phyloP scores from a whole-genome alignment of 2,329 filamentous ascomycete species.

The Neocatenulostroma microsporum region DNA sequence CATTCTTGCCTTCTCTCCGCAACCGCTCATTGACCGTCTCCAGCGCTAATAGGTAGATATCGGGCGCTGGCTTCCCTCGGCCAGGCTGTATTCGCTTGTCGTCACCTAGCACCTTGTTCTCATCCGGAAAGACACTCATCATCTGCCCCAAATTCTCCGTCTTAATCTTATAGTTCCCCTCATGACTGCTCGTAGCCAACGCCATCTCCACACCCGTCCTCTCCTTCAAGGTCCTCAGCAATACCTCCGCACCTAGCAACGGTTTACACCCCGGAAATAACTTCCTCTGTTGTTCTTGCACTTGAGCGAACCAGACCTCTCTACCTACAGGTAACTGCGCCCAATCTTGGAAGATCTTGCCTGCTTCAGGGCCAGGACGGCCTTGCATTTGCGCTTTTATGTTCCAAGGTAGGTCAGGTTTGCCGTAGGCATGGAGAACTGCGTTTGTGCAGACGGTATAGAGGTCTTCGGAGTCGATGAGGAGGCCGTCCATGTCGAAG shows the following conservation, averaged over 20 bases:
- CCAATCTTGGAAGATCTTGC: slow-evolving; percentile 67
- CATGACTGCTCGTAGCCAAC: slow-evolving; percentile 72
- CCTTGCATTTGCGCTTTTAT: slow-evolving; percentile 85
- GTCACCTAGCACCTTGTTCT: slow-evolving; percentile 77
- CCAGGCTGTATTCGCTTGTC: slow-evolving; percentile 68
- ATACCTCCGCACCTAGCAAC: slow-evolving; percentile 65
- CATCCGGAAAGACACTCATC: slow-evolving; percentile 54
- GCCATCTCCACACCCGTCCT: slow-evolving; percentile 60
- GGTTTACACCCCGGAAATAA: slow-evolving; percentile 69
- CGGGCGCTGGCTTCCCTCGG: slow-evolving; percentile 86
- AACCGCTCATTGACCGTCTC: slow-evolving; percentile 74
- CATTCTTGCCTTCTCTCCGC: slow-evolving; percentile 46
- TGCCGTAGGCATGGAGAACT: slow-evolving; percentile 66
- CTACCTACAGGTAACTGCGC: slow-evolving; percentile 70
- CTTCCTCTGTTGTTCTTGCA: slow-evolving; percentile 56
- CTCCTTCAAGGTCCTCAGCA: slow-evolving; percentile 53
- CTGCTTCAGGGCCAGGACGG: slow-evolving; percentile 51
- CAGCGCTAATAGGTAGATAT: slow-evolving; percentile 86
- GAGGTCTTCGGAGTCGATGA: slow-evolving; percentile 86
- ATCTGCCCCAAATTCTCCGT: slow-evolving; percentile 48
- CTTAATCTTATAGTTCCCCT: slow-evolving; percentile 68
- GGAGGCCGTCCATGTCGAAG: slow-evolving; percentile 97
- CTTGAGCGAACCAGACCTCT: slow-evolving; percentile 57
- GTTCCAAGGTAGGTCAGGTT: slow-evolving; percentile 75
- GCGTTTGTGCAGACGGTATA: slow-evolving; percentile 81